phyloP scores from a whole-genome alignment of 257 asterid species.

The Ajuga chamaepitys region DNA sequence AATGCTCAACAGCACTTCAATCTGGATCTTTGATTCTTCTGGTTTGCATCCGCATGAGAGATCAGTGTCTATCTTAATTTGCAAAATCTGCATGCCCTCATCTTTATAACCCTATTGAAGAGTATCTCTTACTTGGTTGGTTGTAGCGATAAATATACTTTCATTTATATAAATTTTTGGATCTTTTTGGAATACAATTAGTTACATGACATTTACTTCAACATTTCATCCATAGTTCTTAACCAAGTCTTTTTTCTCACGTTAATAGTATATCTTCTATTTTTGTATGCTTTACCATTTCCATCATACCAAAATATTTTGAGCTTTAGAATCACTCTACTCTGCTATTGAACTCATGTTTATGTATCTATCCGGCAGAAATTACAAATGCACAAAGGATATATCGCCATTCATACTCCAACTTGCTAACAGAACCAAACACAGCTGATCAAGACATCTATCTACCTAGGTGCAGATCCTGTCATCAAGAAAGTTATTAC shows the following conservation, averaged over 20 bases:
- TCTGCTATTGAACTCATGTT: too few species aligned
- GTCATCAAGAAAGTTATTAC: too few species aligned
- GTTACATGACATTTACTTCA: slow-evolving; percentile 1
- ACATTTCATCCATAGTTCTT: not conserved
- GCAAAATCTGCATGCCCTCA: slow-evolving; percentile 89
- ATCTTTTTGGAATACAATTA: slow-evolving; percentile 12
- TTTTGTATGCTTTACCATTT: slow-evolving; percentile 5
- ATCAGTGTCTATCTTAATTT: slow-evolving; percentile 64
- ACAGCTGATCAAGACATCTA: too few species aligned
- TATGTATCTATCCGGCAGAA: too few species aligned
- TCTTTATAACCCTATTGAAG: slow-evolving; percentile 54
- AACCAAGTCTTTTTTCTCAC: not conserved
- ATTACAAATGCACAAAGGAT: too few species aligned
- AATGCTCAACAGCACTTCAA: slow-evolving; percentile 58
- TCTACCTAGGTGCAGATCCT: too few species aligned
- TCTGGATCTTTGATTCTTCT: slow-evolving; percentile 76
- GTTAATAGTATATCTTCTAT: not conserved
- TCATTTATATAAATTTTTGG: slow-evolving; percentile 15
- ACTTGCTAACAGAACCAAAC: too few species aligned
- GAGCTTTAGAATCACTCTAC: too few species aligned
- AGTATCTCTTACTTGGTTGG: slow-evolving; percentile 37
- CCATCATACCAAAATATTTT: not conserved
- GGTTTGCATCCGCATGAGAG: slow-evolving; percentile 55
- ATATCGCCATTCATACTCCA: too few species aligned
- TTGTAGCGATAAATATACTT: slow-evolving; percentile 28